phyloP scores from a whole-genome alignment of 768 basidiomycete species.

The Rhizopogon roseolus region DNA sequence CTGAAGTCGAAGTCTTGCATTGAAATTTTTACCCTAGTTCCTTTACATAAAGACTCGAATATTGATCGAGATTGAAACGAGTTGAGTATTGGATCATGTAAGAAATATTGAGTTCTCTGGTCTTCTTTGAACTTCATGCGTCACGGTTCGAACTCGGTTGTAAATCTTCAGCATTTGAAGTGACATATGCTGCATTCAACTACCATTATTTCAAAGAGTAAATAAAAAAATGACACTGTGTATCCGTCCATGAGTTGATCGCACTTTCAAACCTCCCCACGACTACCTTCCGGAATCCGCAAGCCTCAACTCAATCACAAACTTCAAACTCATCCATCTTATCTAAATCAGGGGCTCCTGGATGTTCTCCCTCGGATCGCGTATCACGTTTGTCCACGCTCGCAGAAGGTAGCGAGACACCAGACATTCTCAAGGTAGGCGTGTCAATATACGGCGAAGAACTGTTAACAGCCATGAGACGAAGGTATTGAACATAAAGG shows the following conservation, averaged over 20 bases:
- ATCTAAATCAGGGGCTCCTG: constrained; percentile 11
- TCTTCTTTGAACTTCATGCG: no score
- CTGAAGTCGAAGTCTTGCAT: no score
- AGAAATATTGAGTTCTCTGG: no score
- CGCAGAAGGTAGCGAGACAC: constrained; percentile 11
- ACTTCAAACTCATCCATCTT: constrained; percentile 59
- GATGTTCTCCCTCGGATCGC: neutral
- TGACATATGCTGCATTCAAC: neutral
- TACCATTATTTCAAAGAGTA: neutral
- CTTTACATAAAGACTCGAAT: no score
- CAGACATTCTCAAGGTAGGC: constrained; percentile 9
- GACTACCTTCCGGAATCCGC: constrained; percentile 45
- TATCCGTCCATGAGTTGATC: neutral
- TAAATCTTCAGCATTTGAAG: no score
- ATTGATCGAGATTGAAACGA: no score
- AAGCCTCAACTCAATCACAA: constrained; percentile 67
- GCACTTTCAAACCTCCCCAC: constrained; percentile 2
- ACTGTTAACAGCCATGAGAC: constrained; percentile 5
- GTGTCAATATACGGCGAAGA: constrained; percentile 12
- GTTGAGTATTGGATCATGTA: no score
- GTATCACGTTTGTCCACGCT: constrained; percentile 7
- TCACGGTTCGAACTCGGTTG: no score
- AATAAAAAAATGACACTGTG: neutral
- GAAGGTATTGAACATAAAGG: constrained; percentile 25
- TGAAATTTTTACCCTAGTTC: no score